These are phyloP conservation scores for Wickerhamiella lipophila DNA, from an alignment of 805 yeast genomes.

Conservation along the genomic window DNA sequence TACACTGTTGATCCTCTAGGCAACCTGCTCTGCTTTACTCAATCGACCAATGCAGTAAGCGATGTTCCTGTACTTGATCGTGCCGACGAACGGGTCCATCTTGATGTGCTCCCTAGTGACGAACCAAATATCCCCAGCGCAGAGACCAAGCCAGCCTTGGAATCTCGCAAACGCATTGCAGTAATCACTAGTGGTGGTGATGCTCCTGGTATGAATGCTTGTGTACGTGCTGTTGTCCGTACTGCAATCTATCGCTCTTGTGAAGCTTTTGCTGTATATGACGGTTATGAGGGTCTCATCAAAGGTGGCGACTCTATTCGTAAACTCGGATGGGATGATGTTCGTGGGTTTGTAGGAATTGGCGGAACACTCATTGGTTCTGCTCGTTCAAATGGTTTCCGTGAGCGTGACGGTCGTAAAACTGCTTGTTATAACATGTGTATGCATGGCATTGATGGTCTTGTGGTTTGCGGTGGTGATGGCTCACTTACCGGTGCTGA, in stretches of 20 bases:
- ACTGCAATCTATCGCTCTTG: constrained; percentile 80
- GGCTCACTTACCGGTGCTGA: constrained; percentile 98
- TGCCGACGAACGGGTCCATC: constrained; percentile 10
- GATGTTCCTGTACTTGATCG: constrained; percentile 6
- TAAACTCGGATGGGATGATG: constrained; percentile 85
- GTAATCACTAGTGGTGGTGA: constrained; percentile 99
- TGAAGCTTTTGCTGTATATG: constrained; percentile 81
- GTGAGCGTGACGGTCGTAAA: constrained; percentile 74
- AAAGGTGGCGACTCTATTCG: constrained; percentile 68
- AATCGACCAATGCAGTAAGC: constrained; percentile 12
- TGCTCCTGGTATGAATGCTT: constrained; percentile 97
- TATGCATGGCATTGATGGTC: constrained; percentile 79
- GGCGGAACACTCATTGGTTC: constrained; percentile 98
- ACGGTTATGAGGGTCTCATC: constrained; percentile 91
- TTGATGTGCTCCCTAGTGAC: constrained; percentile 16
- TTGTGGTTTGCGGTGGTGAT: constrained; percentile 96
- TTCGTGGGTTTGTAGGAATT: constrained; percentile 78
- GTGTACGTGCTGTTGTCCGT: constrained; percentile 88
- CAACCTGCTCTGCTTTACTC: constrained; percentile 63
- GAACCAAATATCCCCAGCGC: constrained; percentile 8
- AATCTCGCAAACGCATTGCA: constrained; percentile 48
- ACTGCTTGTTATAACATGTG: constrained; percentile 76
- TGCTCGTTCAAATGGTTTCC: constrained; percentile 79
- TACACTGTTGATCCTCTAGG: constrained; percentile 79
- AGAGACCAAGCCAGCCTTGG: not conserved